Percentiles rank a stretch among this genome's conserved stretches.
These are phyloP conservation scores for Ogataea corticis DNA, from an alignment of 805 yeast genomes.

Conservation along the genomic window DNA sequence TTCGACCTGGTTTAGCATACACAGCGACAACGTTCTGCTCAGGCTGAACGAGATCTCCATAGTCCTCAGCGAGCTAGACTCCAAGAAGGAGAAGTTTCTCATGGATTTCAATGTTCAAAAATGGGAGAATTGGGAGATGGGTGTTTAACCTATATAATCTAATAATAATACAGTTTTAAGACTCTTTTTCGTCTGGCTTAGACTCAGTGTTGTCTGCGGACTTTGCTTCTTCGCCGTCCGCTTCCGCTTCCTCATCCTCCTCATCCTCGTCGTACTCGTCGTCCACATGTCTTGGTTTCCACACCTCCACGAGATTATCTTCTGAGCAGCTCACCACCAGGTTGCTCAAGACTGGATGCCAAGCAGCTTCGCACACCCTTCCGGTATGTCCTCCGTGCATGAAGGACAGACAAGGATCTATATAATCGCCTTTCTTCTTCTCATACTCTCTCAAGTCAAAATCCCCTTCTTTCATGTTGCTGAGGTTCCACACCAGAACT, in stretches of 20 bases:
- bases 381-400: conserved; percentile 88
- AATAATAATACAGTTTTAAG: background rate
- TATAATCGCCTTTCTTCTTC: conserved; percentile 53
- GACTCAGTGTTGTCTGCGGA: conserved; percentile 17
- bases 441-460: conserved; percentile 52
- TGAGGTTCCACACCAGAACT: conserved; percentile 74
- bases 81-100: conserved; percentile 33
- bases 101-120: conserved; percentile 39
- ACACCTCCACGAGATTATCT: conserved; percentile 72
- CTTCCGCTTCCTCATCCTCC: conserved; percentile 40
- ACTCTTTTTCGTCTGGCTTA: conserved; percentile 31
- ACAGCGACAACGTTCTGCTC: conserved; percentile 37
- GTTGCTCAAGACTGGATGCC: conserved; percentile 63
- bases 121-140: conserved; percentile 33
- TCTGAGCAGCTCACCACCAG: conserved; percentile 70
- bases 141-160: background rate
- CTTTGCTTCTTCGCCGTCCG: conserved; percentile 30
- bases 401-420: conserved; percentile 76
- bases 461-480: conserved; percentile 55
- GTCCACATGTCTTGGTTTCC: conserved; percentile 62
- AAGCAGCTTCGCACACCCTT: conserved; percentile 62
- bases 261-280: conserved; percentile 41
- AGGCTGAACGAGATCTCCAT: conserved; percentile 32
- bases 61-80: conserved; percentile 22
- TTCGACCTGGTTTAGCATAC: conserved; percentile 34